Percentiles rank a stretch among this genome's conserved stretches.
phyloP scores from a whole-genome alignment of 768 basidiomycete genomes.

The Phylloporus arenicola region DNA sequence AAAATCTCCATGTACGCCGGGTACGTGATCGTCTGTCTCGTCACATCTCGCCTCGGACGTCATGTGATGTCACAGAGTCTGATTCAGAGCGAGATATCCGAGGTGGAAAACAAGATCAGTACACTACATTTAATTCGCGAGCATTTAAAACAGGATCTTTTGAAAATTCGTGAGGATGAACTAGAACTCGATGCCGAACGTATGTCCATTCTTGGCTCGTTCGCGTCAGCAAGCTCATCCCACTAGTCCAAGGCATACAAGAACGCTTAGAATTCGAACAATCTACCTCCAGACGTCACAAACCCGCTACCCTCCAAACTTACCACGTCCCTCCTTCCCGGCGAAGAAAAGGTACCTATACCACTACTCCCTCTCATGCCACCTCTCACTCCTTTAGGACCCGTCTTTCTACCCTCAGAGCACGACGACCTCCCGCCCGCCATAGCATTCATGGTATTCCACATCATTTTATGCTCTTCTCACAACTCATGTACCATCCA shows the following conservation, averaged over 20 bases:
- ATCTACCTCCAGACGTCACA: slow-evolving; percentile 28
- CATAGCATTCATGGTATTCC: slow-evolving; percentile 89
- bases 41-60: slow-evolving; percentile 1
- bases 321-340: slow-evolving; percentile 26
- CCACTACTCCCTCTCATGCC: not conserved
- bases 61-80: slow-evolving; percentile 52
- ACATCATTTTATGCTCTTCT: not conserved
- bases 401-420: slow-evolving; percentile 94
- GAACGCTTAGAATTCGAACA: slow-evolving; percentile 77
- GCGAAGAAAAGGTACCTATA: slow-evolving; percentile 27
- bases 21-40: slow-evolving; percentile 35
- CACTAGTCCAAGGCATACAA: slow-evolving; percentile 79
- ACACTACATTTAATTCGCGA: slow-evolving; percentile 75
- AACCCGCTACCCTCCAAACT: slow-evolving; percentile 6
- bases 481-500: slow-evolving; percentile 13
- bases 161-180: slow-evolving; percentile 91
- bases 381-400: slow-evolving; percentile 45
- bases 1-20: slow-evolving; percentile 84
- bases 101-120: slow-evolving; percentile 87
- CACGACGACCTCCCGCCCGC: slow-evolving; percentile 93
- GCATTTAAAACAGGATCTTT: slow-evolving; percentile 74
- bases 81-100: slow-evolving; percentile 78
- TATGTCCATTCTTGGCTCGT: slow-evolving; percentile 37
- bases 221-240: slow-evolving; percentile 4
- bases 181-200: slow-evolving; percentile 95